These are phyloP conservation scores for Yarrowia sp. DNA, from an alignment of 805 yeast genomes.

Conservation along the genomic window DNA sequence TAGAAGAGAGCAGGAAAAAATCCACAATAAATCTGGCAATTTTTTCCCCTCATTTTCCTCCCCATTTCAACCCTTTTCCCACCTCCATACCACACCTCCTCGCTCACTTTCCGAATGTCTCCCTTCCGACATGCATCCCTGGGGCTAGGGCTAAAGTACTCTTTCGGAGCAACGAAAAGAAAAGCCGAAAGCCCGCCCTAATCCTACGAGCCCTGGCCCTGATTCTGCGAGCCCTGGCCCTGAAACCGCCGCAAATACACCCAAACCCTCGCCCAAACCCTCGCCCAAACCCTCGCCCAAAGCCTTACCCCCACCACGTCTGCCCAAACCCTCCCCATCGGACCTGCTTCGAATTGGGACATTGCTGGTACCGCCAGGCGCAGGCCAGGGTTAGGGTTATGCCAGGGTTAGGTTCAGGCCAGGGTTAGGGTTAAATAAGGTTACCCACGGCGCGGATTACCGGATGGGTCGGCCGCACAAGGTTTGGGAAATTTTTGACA, in stretches of 20 bases:
- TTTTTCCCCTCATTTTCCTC: not conserved
- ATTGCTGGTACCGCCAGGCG: not conserved
- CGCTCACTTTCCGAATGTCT: not conserved
- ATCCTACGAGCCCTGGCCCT: no score
- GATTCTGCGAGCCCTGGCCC: no score
- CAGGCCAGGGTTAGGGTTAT: no score
- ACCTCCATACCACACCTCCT: not conserved
- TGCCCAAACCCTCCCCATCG: constrained; percentile 29
- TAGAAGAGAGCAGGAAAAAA: not conserved
- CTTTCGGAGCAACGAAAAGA: constrained; percentile 28
- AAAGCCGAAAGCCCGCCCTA: not conserved
- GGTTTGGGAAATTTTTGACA: not conserved
- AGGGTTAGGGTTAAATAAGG: constrained; percentile 1
- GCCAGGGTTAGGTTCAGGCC: not conserved
- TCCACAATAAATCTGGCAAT: not conserved
- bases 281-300: no score
- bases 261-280: no score
- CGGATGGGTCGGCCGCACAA: constrained; percentile 24
- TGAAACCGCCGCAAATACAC: no score
- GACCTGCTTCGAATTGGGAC: constrained; percentile 30
- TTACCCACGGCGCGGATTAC: not conserved
- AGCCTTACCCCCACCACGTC: no score
- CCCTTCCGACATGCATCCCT: constrained; percentile 8
- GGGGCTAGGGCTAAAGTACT: constrained; percentile 14
- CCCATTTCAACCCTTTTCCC: not conserved